Evolutionary conservation across 2,329 filamentous ascomycete species (phyloP).

Genomic region (Pseudogymnoascus sp.): DNA sequence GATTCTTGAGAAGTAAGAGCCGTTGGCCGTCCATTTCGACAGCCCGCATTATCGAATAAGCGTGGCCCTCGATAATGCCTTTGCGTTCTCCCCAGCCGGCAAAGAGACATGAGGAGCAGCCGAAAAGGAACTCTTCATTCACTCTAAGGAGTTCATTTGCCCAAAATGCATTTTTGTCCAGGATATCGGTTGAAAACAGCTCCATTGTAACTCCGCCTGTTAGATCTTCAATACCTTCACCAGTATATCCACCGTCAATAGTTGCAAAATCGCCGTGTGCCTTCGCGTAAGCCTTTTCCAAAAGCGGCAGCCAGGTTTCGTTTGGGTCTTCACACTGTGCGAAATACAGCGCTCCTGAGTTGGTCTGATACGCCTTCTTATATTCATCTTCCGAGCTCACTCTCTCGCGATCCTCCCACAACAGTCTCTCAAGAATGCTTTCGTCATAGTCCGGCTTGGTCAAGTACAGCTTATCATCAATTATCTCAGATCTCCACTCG

Average conservation of each 20-base stretch:
- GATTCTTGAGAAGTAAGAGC: conserved; percentile 38
- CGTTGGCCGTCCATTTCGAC: conserved; percentile 45
- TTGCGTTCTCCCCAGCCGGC: conserved; percentile 54
- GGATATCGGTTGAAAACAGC: conserved; percentile 61
- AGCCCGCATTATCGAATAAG: conserved; percentile 55
- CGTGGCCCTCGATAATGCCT: conserved; percentile 52
- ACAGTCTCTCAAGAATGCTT: conserved; percentile 63
- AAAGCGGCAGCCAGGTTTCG: conserved; percentile 73
- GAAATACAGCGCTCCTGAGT: conserved; percentile 71
- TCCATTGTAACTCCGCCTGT: conserved; percentile 65
- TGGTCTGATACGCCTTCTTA: conserved; percentile 61
- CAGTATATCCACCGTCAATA: conserved; percentile 63
- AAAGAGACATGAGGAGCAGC: conserved; percentile 59
- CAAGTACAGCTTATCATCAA: conserved; percentile 85
- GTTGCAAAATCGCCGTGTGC: conserved; percentile 69
- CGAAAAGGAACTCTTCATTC: conserved; percentile 71
- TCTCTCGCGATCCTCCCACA: conserved; percentile 68
- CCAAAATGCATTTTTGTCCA: conserved; percentile 79
- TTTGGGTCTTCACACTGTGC: conserved; percentile 68
- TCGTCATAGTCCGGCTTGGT: conserved; percentile 78
- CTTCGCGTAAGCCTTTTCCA: conserved; percentile 81
- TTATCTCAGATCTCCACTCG: conserved; percentile 85
- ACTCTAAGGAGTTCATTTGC: conserved; percentile 63
- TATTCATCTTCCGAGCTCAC: conserved; percentile 67
- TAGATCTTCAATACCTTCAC: conserved; percentile 52